phyloP scores from a whole-genome alignment of 208 protist genomes.

The Trypanosoma lewisi region DNA sequence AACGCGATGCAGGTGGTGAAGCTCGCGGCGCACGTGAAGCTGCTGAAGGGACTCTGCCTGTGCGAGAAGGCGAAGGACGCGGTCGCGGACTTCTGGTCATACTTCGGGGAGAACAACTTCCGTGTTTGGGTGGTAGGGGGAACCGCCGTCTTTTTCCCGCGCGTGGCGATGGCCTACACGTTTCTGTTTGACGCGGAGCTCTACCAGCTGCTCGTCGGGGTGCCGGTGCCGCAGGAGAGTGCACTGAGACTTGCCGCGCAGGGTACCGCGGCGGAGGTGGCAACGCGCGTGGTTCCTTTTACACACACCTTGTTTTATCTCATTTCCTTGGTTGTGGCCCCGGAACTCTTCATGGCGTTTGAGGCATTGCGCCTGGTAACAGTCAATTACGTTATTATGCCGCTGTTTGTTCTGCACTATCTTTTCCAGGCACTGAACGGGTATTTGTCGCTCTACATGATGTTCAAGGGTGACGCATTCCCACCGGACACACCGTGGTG shows the following conservation, averaged over 20 bases:
- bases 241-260: slow-evolving; percentile 9
- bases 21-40: slow-evolving; percentile 43
- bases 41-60: slow-evolving; percentile 36
- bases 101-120: slow-evolving; percentile 36
- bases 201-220: slow-evolving; percentile 28
- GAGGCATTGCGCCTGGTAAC: slow-evolving; percentile 24
- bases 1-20: slow-evolving; percentile 57
- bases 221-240: slow-evolving; percentile 3
- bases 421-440: slow-evolving; percentile 40
- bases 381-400: slow-evolving; percentile 51
- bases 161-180: slow-evolving; percentile 34
- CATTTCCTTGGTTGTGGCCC: slow-evolving; percentile 33
- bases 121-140: slow-evolving; percentile 41
- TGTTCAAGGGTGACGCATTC: slow-evolving; percentile 33
- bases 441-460: slow-evolving; percentile 30
- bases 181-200: slow-evolving; percentile 43
- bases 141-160: slow-evolving; percentile 44
- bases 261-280: background rate
- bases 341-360: slow-evolving; percentile 48
- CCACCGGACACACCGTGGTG: slow-evolving; percentile 17
- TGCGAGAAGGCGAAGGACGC: slow-evolving; percentile 4
- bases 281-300: slow-evolving; percentile 11
- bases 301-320: slow-evolving; percentile 28
- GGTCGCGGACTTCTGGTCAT: slow-evolving; percentile 37
- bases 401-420: slow-evolving; percentile 39